Percentiles rank a stretch among this genome's conserved stretches.
phyloP scores from a whole-genome alignment of 176 grass and related monocot species.

The Puya raimondii region DNA sequence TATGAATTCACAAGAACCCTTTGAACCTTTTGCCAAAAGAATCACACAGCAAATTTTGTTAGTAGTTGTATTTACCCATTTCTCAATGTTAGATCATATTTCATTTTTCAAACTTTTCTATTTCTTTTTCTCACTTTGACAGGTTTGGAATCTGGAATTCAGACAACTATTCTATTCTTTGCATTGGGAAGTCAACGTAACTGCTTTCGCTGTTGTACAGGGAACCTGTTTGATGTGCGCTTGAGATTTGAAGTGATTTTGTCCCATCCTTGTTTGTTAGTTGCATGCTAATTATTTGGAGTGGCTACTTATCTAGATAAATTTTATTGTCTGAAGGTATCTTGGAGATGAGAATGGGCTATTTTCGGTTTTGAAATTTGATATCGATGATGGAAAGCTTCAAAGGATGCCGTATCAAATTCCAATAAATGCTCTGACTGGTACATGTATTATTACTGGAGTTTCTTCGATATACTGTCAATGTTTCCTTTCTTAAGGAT shows the following conservation, averaged over 20 bases:
- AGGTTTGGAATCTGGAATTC: conserved; percentile 97
- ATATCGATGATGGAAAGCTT: conserved; percentile 73
- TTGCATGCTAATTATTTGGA: conserved; percentile 9
- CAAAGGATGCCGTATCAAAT: conserved; percentile 73
- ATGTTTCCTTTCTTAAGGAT: neutral
- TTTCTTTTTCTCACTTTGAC: conserved; percentile 14
- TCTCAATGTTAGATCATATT: too few relatives aligned
- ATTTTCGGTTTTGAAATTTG: conserved; percentile 80
- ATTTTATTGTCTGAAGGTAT: conserved; percentile 50
- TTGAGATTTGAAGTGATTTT: conserved; percentile 11
- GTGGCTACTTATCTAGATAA: conserved; percentile 16
- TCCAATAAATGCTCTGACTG: conserved; percentile 39
- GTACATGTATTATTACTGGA: conserved; percentile 28
- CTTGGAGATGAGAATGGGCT: conserved; percentile 91
- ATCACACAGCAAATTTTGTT: too few relatives aligned
- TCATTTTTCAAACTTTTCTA: too few relatives aligned
- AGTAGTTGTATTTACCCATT: too few relatives aligned
- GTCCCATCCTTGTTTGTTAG: conserved; percentile 8
- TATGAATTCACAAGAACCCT: too few relatives aligned
- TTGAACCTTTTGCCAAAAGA: too few relatives aligned
- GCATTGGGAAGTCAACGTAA: conserved; percentile 73
- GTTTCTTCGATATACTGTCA: conserved; percentile 10
- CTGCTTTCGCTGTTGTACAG: conserved; percentile 83
- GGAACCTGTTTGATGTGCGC: conserved; percentile 74
- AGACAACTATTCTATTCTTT: conserved; percentile 60